Evolutionary conservation across 495 filamentous ascomycete genomes (phyloP).

Genomic region (Tuber brumale): DNA sequence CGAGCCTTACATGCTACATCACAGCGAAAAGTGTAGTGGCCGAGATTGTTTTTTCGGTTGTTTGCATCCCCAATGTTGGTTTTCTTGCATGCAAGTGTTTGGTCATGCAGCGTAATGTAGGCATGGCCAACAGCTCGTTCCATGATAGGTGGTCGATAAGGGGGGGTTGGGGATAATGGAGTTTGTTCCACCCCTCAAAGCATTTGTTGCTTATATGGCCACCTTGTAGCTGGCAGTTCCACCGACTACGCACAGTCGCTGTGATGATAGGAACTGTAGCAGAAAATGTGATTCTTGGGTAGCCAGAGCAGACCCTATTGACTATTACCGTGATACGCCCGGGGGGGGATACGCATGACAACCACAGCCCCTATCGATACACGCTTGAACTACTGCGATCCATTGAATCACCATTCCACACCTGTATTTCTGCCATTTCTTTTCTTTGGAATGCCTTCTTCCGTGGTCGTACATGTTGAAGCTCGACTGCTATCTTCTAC

Average conservation of each 20-base stretch:
- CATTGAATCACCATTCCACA: not conserved
- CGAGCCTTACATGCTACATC: not conserved
- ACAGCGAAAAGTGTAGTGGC: not conserved
- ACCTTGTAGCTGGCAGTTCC: not conserved
- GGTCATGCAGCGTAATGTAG: not conserved
- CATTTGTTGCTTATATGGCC: not conserved
- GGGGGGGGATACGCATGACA: not conserved
- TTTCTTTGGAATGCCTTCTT: not conserved
- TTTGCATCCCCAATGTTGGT: not conserved
- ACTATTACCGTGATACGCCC: not conserved
- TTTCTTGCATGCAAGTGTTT: not conserved
- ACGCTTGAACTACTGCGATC: not conserved
- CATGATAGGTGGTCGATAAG: not conserved
- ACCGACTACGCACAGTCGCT: not conserved
- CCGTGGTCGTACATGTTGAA: constrained; percentile 29
- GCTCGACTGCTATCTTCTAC: constrained; percentile 28
- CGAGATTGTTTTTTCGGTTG: not conserved
- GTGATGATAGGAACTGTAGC: not conserved
- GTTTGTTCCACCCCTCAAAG: not conserved
- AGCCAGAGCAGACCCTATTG: not conserved
- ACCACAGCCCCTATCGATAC: not conserved
- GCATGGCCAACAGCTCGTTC: not conserved
- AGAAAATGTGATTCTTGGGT: not conserved
- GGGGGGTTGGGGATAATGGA: not conserved
- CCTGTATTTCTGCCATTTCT: not conserved